Evolutionary conservation across 1,139 yeast species (phyloP).

Genomic region (Yamadazyma triangularis): DNA sequence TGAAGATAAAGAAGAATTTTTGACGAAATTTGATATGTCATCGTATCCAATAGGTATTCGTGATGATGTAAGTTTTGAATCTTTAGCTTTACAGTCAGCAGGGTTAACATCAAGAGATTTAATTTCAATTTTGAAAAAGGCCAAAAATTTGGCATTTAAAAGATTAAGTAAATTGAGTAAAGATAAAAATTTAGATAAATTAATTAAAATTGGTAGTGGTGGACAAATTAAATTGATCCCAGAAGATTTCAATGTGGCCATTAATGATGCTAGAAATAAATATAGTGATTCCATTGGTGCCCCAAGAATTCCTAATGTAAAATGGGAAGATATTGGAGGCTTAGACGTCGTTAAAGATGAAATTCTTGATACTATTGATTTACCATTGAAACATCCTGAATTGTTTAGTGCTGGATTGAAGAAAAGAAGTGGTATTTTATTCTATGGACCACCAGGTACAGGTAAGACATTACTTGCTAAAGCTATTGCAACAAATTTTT

Average conservation of each 20-base stretch:
- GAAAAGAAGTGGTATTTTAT: slow-evolving; percentile 88
- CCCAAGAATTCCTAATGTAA: slow-evolving; percentile 90
- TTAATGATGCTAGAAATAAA: slow-evolving; percentile 78
- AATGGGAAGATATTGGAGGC: slow-evolving; percentile 96
- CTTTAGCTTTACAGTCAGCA: slow-evolving; percentile 82
- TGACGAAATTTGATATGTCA: not conserved
- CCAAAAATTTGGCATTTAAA: slow-evolving; percentile 55
- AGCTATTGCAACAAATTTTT: slow-evolving; percentile 93
- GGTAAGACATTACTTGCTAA: slow-evolving; percentile 94
- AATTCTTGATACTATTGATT: slow-evolving; percentile 89
- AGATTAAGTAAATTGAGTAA: slow-evolving; percentile 23
- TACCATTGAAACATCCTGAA: slow-evolving; percentile 93
- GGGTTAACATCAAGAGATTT: slow-evolving; percentile 89
- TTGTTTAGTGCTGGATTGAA: slow-evolving; percentile 83
- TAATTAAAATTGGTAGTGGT: slow-evolving; percentile 40
- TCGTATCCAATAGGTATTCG: slow-evolving; percentile 23
- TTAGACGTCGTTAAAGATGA: slow-evolving; percentile 86
- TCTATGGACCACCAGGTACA: slow-evolving; percentile 98
- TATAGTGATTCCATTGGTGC: slow-evolving; percentile 96
- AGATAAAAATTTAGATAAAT: slow-evolving; percentile 16
- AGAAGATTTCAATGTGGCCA: slow-evolving; percentile 66
- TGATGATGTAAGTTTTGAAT: slow-evolving; percentile 52
- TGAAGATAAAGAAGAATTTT: not conserved
- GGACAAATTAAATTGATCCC: slow-evolving; percentile 56
- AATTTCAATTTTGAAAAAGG: slow-evolving; percentile 61